Percentiles rank a stretch among this genome's conserved stretches.
Conservation (phyloP, 371 early-diverging fungal genomes). For the Capillidium rhysosporum region DNA sequence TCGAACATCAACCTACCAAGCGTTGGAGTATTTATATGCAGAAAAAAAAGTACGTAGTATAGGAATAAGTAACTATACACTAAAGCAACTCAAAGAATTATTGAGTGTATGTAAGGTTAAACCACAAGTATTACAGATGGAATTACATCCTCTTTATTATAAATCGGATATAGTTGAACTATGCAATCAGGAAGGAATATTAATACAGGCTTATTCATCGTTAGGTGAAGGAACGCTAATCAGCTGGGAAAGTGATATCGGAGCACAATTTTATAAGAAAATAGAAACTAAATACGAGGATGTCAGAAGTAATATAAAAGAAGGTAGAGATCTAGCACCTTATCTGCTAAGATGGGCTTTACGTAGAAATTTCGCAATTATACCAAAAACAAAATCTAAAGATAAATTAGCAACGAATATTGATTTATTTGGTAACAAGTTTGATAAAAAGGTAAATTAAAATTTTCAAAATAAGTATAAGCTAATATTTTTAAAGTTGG, state of each 20-base stretch:
- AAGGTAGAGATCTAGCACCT: conserved; percentile 15
- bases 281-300: neutral
- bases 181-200: conserved; percentile 29
- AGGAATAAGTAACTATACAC: conserved; percentile 68
- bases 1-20: conserved; percentile 40
- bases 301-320: neutral
- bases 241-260: neutral
- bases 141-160: conserved; percentile 42
- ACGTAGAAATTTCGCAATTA: conserved; percentile 28
- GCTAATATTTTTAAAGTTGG: neutral
- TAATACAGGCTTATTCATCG: conserved; percentile 73
- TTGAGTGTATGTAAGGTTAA: conserved; percentile 17
- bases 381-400: conserved; percentile 36
- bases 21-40: conserved; percentile 37
- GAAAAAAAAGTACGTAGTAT: conserved; percentile 37
- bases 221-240: conserved; percentile 54
- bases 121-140: conserved; percentile 52
- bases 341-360: conserved; percentile 32
- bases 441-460: conserved; percentile 14
- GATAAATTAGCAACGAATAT: conserved; percentile 24
- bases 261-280: neutral
- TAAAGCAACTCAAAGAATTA: conserved; percentile 33
- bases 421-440: conserved; percentile 17
- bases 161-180: conserved; percentile 26
- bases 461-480: neutral